These are phyloP conservation scores for Stemphylium beticola DNA, from an alignment of 2,329 filamentous ascomycete genomes.

Conservation along the genomic window DNA sequence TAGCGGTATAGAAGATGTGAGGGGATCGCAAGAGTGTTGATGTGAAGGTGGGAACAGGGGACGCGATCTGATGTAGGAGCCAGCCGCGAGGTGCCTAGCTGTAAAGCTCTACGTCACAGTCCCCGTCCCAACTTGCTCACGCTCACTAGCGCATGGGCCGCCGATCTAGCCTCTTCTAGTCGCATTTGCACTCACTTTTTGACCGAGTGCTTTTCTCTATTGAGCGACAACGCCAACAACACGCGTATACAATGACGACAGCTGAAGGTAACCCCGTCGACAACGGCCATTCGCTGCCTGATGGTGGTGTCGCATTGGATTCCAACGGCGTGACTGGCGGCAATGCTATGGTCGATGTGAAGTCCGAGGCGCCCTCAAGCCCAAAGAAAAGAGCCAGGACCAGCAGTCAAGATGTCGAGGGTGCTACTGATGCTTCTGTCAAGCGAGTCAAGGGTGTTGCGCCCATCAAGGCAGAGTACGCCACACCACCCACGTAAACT, in stretches of 20 bases:
- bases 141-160: slow-evolving; percentile 19
- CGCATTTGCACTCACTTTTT: slow-evolving; percentile 26
- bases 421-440: slow-evolving; percentile 25
- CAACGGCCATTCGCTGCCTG: slow-evolving; percentile 16
- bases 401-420: slow-evolving; percentile 43
- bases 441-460: slow-evolving; percentile 63
- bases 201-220: slow-evolving; percentile 18
- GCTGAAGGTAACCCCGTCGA: slow-evolving; percentile 16
- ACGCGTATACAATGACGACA: slow-evolving; percentile 21
- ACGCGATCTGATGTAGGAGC: slow-evolving; percentile 29
- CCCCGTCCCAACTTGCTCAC: slow-evolving; percentile 7
- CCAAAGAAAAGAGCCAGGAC: slow-evolving; percentile 41
- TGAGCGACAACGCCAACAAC: slow-evolving; percentile 18
- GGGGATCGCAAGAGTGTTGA: slow-evolving; percentile 18
- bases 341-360: slow-evolving; percentile 31
- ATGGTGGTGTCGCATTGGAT: slow-evolving; percentile 18
- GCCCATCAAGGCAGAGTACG: slow-evolving; percentile 75
- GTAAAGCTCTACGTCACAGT: slow-evolving; percentile 43
- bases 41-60: slow-evolving; percentile 22
- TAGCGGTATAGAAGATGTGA: slow-evolving; percentile 5
- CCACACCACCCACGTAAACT: slow-evolving; percentile 7
- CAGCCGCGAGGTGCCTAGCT: slow-evolving; percentile 36
- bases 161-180: slow-evolving; percentile 26
- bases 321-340: slow-evolving; percentile 28
- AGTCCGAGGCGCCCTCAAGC: slow-evolving; percentile 38